These are phyloP conservation scores for Dioszegia hungarica DNA, from an alignment of 768 basidiomycete genomes.

Conservation along the genomic window DNA sequence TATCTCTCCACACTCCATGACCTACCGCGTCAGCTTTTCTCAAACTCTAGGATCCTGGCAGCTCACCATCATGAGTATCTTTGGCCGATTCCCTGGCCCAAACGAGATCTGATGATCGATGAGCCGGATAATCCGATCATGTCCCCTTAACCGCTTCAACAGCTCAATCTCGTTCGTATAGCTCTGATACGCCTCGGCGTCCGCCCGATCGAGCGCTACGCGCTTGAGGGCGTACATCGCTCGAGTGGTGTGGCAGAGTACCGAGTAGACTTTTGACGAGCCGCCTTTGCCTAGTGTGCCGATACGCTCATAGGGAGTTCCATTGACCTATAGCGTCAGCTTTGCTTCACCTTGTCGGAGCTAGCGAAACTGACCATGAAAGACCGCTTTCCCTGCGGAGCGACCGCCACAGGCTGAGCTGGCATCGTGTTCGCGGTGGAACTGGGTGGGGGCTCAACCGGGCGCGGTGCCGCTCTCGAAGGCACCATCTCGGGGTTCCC, in stretches of 20 bases:
- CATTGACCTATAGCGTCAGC: slow-evolving; percentile 59
- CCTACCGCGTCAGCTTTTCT: slow-evolving; percentile 46
- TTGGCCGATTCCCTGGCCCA: slow-evolving; percentile 57
- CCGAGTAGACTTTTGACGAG: slow-evolving; percentile 90
- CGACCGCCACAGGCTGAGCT: slow-evolving; percentile 12
- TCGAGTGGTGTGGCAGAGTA: slow-evolving; percentile 64
- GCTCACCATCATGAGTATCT: slow-evolving; percentile 59
- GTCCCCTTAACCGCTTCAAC: slow-evolving; percentile 88
- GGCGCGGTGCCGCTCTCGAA: slow-evolving; percentile 4
- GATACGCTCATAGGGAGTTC: slow-evolving; percentile 72
- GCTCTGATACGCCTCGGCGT: slow-evolving; percentile 78
- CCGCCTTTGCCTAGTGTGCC: slow-evolving; percentile 91
- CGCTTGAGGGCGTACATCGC: slow-evolving; percentile 88
- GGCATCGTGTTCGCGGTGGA: not conserved
- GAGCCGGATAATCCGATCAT: slow-evolving; percentile 82
- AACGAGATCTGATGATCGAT: slow-evolving; percentile 86
- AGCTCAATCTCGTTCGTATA: slow-evolving; percentile 96
- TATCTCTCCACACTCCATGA: slow-evolving; percentile 96
- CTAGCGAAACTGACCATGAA: slow-evolving; percentile 29
- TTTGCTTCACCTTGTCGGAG: not conserved
- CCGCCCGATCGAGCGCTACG: slow-evolving; percentile 82
- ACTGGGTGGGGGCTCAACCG: not conserved
- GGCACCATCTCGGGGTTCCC: slow-evolving; percentile 2
- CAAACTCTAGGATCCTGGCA: not conserved
- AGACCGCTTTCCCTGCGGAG: slow-evolving; percentile 20